phyloP scores from a whole-genome alignment of 2,329 filamentous ascomycete species.

The Aspergillus texensis region DNA sequence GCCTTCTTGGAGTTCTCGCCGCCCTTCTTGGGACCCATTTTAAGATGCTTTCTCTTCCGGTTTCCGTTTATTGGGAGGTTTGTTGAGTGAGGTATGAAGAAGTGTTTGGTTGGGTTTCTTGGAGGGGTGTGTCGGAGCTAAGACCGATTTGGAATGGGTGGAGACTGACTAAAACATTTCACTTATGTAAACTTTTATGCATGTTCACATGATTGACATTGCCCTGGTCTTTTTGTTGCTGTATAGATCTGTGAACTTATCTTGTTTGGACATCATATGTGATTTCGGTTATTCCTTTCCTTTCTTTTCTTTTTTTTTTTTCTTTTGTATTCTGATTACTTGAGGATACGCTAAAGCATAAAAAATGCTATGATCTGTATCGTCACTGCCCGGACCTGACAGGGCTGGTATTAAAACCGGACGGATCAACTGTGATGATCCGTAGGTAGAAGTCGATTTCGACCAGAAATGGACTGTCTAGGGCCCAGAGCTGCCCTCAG shows the following conservation, averaged over 20 bases:
- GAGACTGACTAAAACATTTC: background rate
- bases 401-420: background rate
- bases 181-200: background rate
- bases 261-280: background rate
- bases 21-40: constrained; percentile 73
- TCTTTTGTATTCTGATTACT: background rate
- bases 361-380: background rate
- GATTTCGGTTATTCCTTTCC: background rate
- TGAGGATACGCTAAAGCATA: background rate
- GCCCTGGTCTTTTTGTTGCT: no score
- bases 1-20: constrained; percentile 85
- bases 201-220: background rate
- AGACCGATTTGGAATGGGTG: background rate
- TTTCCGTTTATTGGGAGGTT: background rate
- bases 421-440: background rate
- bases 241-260: no score
- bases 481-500: no score
- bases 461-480: no score
- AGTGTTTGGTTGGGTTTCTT: background rate
- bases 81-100: background rate
- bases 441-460: no score
- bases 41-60: background rate
- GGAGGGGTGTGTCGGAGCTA: background rate
- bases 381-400: background rate
- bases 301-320: background rate